phyloP scores from a whole-genome alignment of 2,329 filamentous ascomycete species.

The Cyphellophora europaea region DNA sequence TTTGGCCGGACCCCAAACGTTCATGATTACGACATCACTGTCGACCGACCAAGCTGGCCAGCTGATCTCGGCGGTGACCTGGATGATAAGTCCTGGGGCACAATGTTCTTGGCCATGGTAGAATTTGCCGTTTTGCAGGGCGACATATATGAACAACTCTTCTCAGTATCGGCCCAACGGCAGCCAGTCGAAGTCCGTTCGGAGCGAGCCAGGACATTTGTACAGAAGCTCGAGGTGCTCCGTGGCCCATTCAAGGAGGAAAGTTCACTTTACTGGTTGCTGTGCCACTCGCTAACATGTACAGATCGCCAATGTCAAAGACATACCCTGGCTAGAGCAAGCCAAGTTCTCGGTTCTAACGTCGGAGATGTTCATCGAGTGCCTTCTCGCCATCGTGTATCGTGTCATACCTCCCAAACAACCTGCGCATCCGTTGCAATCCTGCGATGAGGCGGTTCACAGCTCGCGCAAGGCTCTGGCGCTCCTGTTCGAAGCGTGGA shows the following conservation, averaged over 20 bases:
- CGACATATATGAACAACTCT: constrained; percentile 50
- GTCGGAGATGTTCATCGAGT: constrained; percentile 40
- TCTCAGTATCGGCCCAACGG: constrained; percentile 27
- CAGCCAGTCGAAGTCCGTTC: constrained; percentile 36
- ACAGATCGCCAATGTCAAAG: too few species aligned
- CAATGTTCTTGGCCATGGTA: constrained; percentile 46
- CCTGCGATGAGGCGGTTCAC: constrained; percentile 41
- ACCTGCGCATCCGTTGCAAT: constrained; percentile 27
- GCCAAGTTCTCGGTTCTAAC: constrained; percentile 20
- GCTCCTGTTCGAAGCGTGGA: constrained; percentile 6
- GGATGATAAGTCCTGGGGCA: constrained; percentile 41
- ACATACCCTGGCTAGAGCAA: too few species aligned
- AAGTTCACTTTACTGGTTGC: too few species aligned
- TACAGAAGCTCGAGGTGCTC: constrained; percentile 3
- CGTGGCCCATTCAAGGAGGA: too few species aligned
- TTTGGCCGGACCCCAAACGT: constrained; percentile 51
- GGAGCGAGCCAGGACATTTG: constrained; percentile 30
- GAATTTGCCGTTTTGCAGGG: constrained; percentile 48
- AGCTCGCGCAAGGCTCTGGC: constrained; percentile 40
- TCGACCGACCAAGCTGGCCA: constrained; percentile 25
- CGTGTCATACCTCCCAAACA: constrained; percentile 41
- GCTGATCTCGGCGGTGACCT: constrained; percentile 25
- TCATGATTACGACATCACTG: constrained; percentile 51
- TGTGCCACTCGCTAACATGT: too few species aligned
- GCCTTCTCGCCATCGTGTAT: constrained; percentile 43